Evolutionary conservation across 129 eudicot species (phyloP), one percentile per base, ranked within the genome.

Genomic region (Flaveria sonorensis): DNA sequence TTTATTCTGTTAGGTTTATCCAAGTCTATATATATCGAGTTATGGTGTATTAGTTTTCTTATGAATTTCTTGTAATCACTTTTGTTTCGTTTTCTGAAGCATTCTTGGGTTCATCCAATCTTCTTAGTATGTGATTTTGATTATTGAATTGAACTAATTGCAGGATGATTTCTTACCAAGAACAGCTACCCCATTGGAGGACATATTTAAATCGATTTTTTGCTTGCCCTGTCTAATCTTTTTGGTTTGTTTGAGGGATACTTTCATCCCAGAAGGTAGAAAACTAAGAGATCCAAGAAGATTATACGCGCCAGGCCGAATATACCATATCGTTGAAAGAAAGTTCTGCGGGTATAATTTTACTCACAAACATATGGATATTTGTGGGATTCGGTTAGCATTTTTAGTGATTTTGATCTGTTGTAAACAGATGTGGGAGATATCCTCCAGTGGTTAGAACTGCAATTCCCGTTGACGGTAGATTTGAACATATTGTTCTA

Each of bases 111-210:
- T 30, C 3, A 30, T 30, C 36, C 36, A 30, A 4, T 4, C 6
- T 30, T 3, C 6, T 3, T 3, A 30, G 36, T 30, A 4, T 26
- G 45, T 30, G 45, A 63, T 63, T 30, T 32, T 21, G 45, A 21
- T 72, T 28, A 0, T 50, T 43, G 28, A 46, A 6, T 74, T 28
- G 18, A 26, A 46, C 14, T 11, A 30, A 28, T 46, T 70, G 2
- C 88, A 92, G 98, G 98, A 93, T 82, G 97, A 90, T 84, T 93
- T 90, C 82, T 87, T 93, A 81, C 97, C 98, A 11, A 84, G 98
- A 84, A 93, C 98, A 12, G 75, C 97, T 15, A 90, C 98, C 26
- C 98, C 98, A 14, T 71, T 93, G 79, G 96, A 93, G 73, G 97
- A 93, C 67, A 93, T 90, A 51, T 93, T 93, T 73, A 88, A 82